Percentiles rank a stretch among this genome's conserved stretches.
Conservation (phyloP, 73 alveolate species). For the Paramecium caudatum region DNA sequence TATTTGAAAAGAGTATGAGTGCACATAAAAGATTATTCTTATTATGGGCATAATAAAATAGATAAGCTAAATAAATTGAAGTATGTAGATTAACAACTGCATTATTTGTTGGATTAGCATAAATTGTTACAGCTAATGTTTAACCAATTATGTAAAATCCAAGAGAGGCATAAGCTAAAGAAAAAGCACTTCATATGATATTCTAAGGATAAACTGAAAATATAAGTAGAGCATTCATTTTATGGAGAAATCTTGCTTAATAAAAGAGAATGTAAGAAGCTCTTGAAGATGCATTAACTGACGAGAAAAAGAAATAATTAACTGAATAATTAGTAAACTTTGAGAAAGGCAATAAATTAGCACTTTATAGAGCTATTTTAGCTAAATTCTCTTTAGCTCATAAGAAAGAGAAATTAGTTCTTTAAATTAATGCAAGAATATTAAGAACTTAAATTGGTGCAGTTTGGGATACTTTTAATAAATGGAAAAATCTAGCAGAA, state of each 20-base stretch:
- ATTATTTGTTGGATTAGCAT: constrained; percentile 19
- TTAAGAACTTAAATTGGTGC: constrained; percentile 33
- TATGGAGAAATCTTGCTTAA: constrained; percentile 42
- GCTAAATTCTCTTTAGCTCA: constrained; percentile 17
- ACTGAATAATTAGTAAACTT: not conserved
- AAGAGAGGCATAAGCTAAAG: constrained; percentile 18
- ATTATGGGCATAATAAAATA: constrained; percentile 22
- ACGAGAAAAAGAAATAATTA: constrained; percentile 18
- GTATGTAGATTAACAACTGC: constrained; percentile 1
- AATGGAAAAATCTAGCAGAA: constrained; percentile 40
- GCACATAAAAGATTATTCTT: constrained; percentile 42
- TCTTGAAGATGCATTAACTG: not conserved
- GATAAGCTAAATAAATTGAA: constrained; percentile 23
- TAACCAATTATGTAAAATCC: constrained; percentile 43
- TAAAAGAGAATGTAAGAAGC: not conserved
- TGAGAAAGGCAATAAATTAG: not conserved
- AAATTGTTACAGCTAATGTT: constrained; percentile 27
- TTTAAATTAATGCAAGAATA: constrained; percentile 25
- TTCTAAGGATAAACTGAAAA: not conserved
- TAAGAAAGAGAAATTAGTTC: constrained; percentile 20
- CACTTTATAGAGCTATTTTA: not conserved
- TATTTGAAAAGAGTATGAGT: constrained; percentile 1
- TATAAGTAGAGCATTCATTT: constrained; percentile 22
- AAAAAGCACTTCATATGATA: constrained; percentile 15
- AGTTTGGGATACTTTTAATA: constrained; percentile 19